Conservation (phyloP, 2,329 filamentous ascomycete species). For the Arachnomyces sp. region DNA sequence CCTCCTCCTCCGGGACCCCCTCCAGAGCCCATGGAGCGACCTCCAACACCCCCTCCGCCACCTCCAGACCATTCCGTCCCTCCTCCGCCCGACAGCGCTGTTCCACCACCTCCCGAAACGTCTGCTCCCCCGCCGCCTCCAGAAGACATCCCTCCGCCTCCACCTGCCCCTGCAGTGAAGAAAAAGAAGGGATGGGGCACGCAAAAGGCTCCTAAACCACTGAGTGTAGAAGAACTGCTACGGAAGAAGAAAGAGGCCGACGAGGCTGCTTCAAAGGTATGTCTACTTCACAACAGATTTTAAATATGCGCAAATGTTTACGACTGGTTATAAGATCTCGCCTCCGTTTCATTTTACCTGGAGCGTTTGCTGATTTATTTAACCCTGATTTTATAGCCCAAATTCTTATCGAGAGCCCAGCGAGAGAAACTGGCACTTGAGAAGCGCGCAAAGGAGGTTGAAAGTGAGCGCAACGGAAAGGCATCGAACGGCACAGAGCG, state of each 20-base stretch:
- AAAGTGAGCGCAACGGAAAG: conserved; percentile 50
- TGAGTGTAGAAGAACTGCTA: conserved; percentile 80
- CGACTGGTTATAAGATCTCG: too few species aligned
- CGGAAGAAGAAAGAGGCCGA: conserved; percentile 80
- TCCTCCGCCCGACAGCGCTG: conserved; percentile 34
- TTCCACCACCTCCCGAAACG: conserved; percentile 36
- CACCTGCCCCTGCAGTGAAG: conserved; percentile 29
- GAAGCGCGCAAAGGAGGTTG: conserved; percentile 65
- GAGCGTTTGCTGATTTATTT: conserved; percentile 13
- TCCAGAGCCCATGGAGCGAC: conserved; percentile 29
- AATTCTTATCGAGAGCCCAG: conserved; percentile 77
- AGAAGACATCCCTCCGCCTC: conserved; percentile 37
- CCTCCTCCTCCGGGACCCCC: conserved; percentile 29
- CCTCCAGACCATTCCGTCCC: conserved; percentile 31
- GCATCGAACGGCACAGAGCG: conserved; percentile 18
- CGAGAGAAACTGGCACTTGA: conserved; percentile 73
- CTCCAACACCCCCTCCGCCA: conserved; percentile 34
- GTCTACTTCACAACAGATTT: conserved; percentile 17
- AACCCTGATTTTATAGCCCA: conserved; percentile 47
- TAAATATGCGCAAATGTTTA: too few species aligned
- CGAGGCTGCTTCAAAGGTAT: conserved; percentile 68
- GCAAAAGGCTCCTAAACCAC: conserved; percentile 29
- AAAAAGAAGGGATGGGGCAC: conserved; percentile 50
- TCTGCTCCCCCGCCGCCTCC: conserved; percentile 33
- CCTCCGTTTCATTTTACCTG: conserved; percentile 6